A percentile compares a stretch with the other conserved stretches of the same genome.
These are phyloP conservation scores for Penicillium steckii DNA, from an alignment of 495 filamentous ascomycete species.

Conservation along the genomic window DNA sequence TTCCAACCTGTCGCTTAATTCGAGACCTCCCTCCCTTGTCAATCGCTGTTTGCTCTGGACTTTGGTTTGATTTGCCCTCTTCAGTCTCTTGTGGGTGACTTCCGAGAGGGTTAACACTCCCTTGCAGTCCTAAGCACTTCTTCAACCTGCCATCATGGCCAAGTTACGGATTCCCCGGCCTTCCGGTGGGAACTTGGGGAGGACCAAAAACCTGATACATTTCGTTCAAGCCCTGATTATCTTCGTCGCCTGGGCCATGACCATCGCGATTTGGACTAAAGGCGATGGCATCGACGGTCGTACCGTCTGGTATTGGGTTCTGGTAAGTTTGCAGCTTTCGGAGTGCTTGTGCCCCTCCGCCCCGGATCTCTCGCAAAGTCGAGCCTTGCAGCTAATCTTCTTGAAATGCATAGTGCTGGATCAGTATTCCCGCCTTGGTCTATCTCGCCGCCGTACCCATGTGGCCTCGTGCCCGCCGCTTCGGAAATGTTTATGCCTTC, in stretches of 20 bases:
- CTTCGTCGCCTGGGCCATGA: slow-evolving; percentile 69
- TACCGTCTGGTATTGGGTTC: slow-evolving; percentile 70
- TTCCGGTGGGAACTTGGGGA: slow-evolving; percentile 37
- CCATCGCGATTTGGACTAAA: slow-evolving; percentile 71
- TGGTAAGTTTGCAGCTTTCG: slow-evolving; percentile 55
- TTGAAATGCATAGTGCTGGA: slow-evolving; percentile 67
- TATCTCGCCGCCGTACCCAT: slow-evolving; percentile 82
- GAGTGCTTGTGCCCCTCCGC: background rate
- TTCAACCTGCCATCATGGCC: slow-evolving; percentile 22
- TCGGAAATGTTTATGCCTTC: slow-evolving; percentile 82
- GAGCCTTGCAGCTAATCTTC: slow-evolving; percentile 17
- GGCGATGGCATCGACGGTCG: slow-evolving; percentile 62
- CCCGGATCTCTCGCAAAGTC: too few relatives aligned
- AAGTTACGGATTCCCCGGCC: slow-evolving; percentile 30
- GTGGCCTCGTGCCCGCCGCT: slow-evolving; percentile 74
- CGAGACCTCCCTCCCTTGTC: background rate
- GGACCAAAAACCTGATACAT: slow-evolving; percentile 50
- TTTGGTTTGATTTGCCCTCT: background rate
- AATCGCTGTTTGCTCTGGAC: slow-evolving; percentile 1
- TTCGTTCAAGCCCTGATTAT: slow-evolving; percentile 62
- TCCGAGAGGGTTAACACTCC: slow-evolving; percentile 19
- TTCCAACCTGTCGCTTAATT: background rate
- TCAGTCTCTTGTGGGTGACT: background rate
- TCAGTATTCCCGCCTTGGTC: slow-evolving; percentile 77
- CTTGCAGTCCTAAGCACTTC: slow-evolving; percentile 17